These are phyloP conservation scores for Pelagophyceae sp. DNA, from an alignment of 352 stramenopile species.

Conservation along the genomic window DNA sequence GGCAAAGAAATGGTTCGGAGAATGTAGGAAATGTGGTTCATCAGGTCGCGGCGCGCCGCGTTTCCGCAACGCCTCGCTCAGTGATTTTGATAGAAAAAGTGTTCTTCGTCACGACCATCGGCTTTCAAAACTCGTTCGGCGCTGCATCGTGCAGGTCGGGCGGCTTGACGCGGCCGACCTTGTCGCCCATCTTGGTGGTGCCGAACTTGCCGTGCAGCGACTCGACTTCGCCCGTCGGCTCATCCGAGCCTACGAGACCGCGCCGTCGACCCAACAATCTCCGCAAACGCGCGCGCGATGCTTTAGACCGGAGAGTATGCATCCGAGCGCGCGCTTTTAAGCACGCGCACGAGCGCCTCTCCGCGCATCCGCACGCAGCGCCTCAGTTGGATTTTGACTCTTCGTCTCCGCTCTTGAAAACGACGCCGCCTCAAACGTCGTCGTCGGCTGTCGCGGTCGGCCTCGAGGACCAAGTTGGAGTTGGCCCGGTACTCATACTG, in stretches of 20 bases:
- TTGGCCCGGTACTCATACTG: conserved; percentile 84
- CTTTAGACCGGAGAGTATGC: too few species aligned
- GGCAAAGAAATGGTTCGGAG: too few species aligned
- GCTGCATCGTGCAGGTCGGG: conserved; percentile 33
- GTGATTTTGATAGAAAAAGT: not conserved
- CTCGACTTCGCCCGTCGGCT: conserved; percentile 72
- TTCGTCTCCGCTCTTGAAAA: too few species aligned
- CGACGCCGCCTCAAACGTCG: too few species aligned
- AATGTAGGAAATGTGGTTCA: not conserved
- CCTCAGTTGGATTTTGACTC: too few species aligned
- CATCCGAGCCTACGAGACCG: conserved; percentile 42
- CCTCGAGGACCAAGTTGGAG: conserved; percentile 85
- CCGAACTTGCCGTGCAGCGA: conserved; percentile 58
- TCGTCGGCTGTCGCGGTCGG: conserved; percentile 67
- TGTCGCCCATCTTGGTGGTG: conserved; percentile 68
- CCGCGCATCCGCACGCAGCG: too few species aligned
- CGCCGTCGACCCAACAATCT: not conserved
- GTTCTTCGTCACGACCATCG: not conserved
- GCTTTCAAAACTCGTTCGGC: not conserved
- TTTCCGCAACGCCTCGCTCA: too few species aligned
- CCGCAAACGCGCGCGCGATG: not conserved
- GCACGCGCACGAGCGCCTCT: too few species aligned
- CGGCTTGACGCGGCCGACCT: conserved; percentile 54
- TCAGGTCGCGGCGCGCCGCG: too few species aligned
- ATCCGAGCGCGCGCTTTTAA: too few species aligned